Percentiles rank a stretch among this genome's conserved stretches.
These are phyloP conservation scores for Podosphaera fusca DNA, from an alignment of 2,329 filamentous ascomycete genomes.

Conservation along the genomic window DNA sequence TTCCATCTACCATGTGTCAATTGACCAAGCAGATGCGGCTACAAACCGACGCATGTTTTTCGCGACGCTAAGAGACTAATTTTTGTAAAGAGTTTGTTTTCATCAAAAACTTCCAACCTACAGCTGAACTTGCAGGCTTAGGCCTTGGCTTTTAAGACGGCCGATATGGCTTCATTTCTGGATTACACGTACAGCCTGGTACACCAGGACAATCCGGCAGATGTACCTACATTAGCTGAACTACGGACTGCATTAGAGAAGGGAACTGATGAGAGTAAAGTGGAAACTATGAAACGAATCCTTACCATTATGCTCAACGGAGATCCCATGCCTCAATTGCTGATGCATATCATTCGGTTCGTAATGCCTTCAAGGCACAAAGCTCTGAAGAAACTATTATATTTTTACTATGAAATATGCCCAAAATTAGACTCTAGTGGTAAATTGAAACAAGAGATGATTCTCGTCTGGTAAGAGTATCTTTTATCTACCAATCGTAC, in stretches of 20 bases:
- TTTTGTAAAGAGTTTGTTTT: too few species aligned
- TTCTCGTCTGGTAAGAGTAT: slow-evolving; percentile 66
- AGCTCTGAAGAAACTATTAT: slow-evolving; percentile 87
- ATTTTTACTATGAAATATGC: slow-evolving; percentile 98
- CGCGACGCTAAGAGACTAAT: too few species aligned
- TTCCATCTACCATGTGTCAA: too few species aligned
- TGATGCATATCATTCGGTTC: slow-evolving; percentile 99
- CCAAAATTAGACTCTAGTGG: slow-evolving; percentile 80
- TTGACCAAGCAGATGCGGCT: too few species aligned
- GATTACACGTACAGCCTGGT: slow-evolving; percentile 92
- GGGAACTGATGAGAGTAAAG: slow-evolving; percentile 75
- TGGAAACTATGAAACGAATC: slow-evolving; percentile 91
- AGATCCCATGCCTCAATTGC: slow-evolving; percentile 77
- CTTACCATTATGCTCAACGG: slow-evolving; percentile 95
- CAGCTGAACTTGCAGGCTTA: slow-evolving; percentile 5
- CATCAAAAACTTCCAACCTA: not conserved
- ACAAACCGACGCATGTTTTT: too few species aligned
- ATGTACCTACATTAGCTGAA: slow-evolving; percentile 75
- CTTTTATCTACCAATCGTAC: not conserved
- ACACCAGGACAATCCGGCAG: slow-evolving; percentile 89
- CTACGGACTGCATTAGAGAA: slow-evolving; percentile 85
- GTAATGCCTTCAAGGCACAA: slow-evolving; percentile 98
- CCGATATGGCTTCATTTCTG: slow-evolving; percentile 78
- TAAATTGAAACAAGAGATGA: slow-evolving; percentile 99
- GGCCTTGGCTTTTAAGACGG: slow-evolving; percentile 1